These are phyloP conservation scores for Coemansia pectinata DNA, from an alignment of 192 early-diverging fungal species.

Conservation along the genomic window DNA sequence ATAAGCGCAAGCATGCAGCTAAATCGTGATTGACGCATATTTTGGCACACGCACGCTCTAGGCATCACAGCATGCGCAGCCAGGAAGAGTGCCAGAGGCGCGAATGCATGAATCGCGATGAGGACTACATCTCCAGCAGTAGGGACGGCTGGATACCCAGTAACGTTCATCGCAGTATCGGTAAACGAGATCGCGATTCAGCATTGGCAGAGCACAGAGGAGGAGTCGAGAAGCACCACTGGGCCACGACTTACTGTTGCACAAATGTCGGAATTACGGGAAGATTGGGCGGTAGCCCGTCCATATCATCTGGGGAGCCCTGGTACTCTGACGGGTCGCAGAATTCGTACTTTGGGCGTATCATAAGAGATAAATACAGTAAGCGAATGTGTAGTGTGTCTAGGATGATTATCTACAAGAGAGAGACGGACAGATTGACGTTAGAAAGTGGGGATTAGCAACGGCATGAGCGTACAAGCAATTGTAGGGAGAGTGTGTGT, in stretches of 20 bases:
- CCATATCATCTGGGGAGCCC: conserved; percentile 36
- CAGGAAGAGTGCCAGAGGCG: background rate
- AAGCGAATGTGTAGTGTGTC: background rate
- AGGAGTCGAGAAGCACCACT: background rate
- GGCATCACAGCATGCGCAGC: background rate
- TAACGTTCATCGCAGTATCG: background rate
- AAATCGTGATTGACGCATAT: conserved; percentile 1
- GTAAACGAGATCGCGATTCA: background rate
- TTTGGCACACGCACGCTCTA: background rate
- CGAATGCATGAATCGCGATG: background rate
- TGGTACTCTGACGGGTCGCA: conserved; percentile 50
- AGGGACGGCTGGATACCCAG: background rate
- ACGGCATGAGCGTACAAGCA: background rate
- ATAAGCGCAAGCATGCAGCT: background rate
- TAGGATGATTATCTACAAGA: background rate
- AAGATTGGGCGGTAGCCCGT: conserved; percentile 34
- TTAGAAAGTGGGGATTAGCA: background rate
- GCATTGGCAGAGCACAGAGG: background rate
- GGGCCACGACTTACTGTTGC: conserved; percentile 40
- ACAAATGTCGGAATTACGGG: conserved; percentile 49
- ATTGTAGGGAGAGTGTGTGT: conserved; percentile 1
- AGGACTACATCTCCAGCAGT: background rate
- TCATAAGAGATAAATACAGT: conserved; percentile 21
- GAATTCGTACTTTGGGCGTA: conserved; percentile 53
- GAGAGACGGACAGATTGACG: background rate